Conservation (phyloP, 2,329 filamentous ascomycete genomes). For the Xylariaceae sp. region DNA sequence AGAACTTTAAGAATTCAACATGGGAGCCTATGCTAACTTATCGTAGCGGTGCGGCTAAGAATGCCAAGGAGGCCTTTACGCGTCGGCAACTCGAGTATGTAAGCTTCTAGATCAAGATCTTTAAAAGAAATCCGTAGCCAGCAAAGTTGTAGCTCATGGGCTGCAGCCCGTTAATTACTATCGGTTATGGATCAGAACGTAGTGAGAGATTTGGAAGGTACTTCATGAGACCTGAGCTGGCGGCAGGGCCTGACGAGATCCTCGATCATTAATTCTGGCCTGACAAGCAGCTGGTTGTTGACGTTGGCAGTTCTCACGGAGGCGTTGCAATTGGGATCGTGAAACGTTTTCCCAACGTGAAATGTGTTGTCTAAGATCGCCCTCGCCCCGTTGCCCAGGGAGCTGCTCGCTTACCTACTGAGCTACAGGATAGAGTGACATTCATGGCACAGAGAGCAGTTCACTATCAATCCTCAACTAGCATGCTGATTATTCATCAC, state of each 20-base stretch:
- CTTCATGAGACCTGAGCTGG: conserved; percentile 25
- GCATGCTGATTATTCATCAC: not conserved
- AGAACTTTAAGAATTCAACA: too few relatives aligned
- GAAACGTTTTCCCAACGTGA: conserved; percentile 32
- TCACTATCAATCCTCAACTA: not conserved
- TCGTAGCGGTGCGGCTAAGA: too few relatives aligned
- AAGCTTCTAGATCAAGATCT: too few relatives aligned
- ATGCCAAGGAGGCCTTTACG: too few relatives aligned
- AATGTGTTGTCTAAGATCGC: conserved; percentile 35
- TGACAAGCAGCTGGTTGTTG: conserved; percentile 32
- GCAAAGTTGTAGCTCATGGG: too few relatives aligned
- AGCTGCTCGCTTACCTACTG: conserved; percentile 17
- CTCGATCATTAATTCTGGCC: conserved; percentile 35
- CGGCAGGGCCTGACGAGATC: conserved; percentile 23
- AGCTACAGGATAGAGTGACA: conserved; percentile 25
- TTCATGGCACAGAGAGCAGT: conserved; percentile 29
- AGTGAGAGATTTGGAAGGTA: conserved; percentile 28
- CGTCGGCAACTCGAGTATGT: too few relatives aligned
- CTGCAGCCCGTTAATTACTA: too few relatives aligned
- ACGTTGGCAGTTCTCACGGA: conserved; percentile 38
- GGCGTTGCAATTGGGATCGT: conserved; percentile 35
- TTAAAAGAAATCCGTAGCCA: too few relatives aligned
- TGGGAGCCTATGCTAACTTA: too few relatives aligned
- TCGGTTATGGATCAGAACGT: too few relatives aligned
- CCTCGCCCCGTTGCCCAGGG: conserved; percentile 26